Evolutionary conservation across 2,329 filamentous ascomycete species (phyloP).

Genomic region (Calycina marina): DNA sequence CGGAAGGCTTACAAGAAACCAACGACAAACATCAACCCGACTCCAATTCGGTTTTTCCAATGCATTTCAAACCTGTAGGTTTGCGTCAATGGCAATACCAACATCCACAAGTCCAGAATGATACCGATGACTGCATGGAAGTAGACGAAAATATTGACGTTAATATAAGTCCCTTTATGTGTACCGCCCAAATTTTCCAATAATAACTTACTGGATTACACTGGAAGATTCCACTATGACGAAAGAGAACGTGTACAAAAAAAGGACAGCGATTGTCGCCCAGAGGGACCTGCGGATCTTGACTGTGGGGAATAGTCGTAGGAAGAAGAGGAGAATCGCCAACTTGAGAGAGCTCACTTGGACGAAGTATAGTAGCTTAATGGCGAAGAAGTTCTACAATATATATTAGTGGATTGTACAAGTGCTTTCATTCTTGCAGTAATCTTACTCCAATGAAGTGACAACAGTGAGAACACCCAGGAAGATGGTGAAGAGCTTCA

Average conservation of each 20-base stretch:
- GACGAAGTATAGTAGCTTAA: constrained; percentile 31
- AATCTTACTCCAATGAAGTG: too few species aligned
- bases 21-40: constrained; percentile 34
- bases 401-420: too few species aligned
- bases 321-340: constrained; percentile 38
- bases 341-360: constrained; percentile 34
- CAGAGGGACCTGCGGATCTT: constrained; percentile 28
- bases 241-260: constrained; percentile 25
- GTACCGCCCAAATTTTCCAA: constrained; percentile 37
- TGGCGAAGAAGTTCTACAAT: constrained; percentile 32
- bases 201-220: constrained; percentile 35
- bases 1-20: constrained; percentile 30
- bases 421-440: too few species aligned
- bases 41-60: constrained; percentile 33
- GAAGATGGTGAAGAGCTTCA: too few species aligned
- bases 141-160: constrained; percentile 34
- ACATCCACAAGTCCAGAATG: constrained; percentile 34
- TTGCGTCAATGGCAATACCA: constrained; percentile 34
- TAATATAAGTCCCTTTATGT: constrained; percentile 31
- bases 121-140: constrained; percentile 38
- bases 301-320: constrained; percentile 34
- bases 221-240: constrained; percentile 29
- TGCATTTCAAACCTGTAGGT: constrained; percentile 28
- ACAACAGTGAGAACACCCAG: too few species aligned
- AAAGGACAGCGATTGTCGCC: constrained; percentile 27